Percentiles rank a stretch among this genome's conserved stretches.
phyloP scores from a whole-genome alignment of 345 rosid species.

The Salix suchowensis region DNA sequence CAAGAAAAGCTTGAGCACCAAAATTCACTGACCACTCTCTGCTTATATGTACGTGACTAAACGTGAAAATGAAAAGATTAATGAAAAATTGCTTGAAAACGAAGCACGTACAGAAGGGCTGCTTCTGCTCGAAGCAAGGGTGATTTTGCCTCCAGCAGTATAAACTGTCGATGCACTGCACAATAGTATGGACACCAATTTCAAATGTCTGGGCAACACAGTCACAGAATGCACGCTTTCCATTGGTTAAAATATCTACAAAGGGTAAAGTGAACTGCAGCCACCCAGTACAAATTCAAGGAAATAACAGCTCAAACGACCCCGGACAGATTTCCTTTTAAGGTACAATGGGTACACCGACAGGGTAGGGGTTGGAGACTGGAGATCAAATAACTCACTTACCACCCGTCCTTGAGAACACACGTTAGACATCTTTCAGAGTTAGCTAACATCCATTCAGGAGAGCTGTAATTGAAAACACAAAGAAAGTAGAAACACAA shows the following conservation, averaged over 20 bases:
- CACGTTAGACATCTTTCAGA: conserved; percentile 32
- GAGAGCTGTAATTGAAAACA: conserved; percentile 29
- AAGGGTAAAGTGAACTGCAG: conserved; percentile 38
- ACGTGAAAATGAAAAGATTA: background rate
- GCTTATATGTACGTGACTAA: conserved; percentile 19
- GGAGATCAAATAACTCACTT: conserved; percentile 45
- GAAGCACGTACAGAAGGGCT: conserved; percentile 38
- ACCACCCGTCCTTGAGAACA: conserved; percentile 46
- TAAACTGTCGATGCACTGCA: background rate
- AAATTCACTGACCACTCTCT: conserved; percentile 34
- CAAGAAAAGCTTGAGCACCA: conserved; percentile 21
- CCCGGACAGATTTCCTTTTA: conserved; percentile 26
- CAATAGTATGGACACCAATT: conserved; percentile 32
- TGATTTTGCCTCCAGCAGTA: background rate
- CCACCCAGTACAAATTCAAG: conserved; percentile 37
- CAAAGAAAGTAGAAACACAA: background rate
- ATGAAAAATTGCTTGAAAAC: conserved; percentile 35
- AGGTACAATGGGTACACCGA: conserved; percentile 23
- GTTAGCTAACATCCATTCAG: conserved; percentile 32
- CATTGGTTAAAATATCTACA: conserved; percentile 56
- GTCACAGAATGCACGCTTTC: conserved; percentile 36
- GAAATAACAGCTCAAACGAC: conserved; percentile 26
- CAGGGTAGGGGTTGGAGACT: conserved; percentile 40
- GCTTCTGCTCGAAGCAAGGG: conserved; percentile 26
- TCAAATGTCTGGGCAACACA: conserved; percentile 28